Percentiles rank a stretch among this genome's conserved stretches.
Conservation (phyloP, 495 filamentous ascomycete genomes). For the Penicillium longicatenatum region DNA sequence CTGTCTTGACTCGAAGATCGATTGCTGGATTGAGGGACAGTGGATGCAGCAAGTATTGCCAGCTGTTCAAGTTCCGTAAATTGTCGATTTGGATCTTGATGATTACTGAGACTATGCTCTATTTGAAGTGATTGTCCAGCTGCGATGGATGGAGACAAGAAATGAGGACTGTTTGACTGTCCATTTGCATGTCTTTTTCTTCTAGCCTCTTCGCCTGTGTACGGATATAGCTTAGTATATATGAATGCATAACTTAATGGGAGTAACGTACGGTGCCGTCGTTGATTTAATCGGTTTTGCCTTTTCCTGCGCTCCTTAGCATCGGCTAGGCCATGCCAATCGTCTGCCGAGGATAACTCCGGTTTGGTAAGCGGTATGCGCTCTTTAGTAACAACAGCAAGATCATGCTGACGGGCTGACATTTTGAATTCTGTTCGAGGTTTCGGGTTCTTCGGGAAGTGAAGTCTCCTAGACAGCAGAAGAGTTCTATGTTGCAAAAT, state of each 20-base stretch:
- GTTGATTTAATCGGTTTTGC: slow-evolving; percentile 1
- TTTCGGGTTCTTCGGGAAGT: not conserved
- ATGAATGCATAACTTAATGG: not conserved
- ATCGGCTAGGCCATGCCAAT: not conserved
- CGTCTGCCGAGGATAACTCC: not conserved
- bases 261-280: not conserved
- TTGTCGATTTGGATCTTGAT: not conserved
- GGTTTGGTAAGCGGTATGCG: not conserved
- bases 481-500: not conserved
- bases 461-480: not conserved
- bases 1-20: not conserved
- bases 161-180: not conserved
- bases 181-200: not conserved
- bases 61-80: not conserved
- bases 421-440: not conserved
- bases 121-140: not conserved
- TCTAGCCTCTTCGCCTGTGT: not conserved
- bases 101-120: not conserved
- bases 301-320: not conserved
- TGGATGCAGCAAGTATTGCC: not conserved
- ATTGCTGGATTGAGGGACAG: not conserved
- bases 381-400: not conserved
- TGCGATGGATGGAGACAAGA: not conserved
- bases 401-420: not conserved
- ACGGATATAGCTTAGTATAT: not conserved